These are phyloP conservation scores for Chrysoporthe cubensis DNA, from an alignment of 2,329 filamentous ascomycete species.

Conservation along the genomic window DNA sequence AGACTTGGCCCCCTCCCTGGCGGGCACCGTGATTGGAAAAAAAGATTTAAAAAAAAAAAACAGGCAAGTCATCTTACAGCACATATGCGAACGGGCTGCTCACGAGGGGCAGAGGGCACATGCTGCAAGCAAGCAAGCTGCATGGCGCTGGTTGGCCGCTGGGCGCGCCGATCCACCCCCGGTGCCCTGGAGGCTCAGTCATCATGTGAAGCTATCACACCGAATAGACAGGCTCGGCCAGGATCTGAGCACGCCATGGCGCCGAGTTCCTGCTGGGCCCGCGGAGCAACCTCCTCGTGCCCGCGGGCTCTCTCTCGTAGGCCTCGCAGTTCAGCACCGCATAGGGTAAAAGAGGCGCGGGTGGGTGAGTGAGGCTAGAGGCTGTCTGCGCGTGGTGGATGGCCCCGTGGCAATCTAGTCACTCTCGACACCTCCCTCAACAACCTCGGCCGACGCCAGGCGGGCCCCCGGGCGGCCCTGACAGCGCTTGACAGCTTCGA, in stretches of 20 bases:
- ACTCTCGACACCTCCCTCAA: no score
- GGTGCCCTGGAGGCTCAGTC: neutral
- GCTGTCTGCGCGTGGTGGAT: neutral
- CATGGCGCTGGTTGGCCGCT: neutral
- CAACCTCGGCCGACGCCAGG: conserved; percentile 6
- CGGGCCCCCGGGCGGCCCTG: neutral
- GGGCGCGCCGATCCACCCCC: neutral
- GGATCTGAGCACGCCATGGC: conserved; percentile 4
- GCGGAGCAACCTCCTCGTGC: neutral
- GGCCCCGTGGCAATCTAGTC: no score
- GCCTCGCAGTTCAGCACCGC: neutral
- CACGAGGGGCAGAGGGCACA: no score
- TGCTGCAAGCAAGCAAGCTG: neutral
- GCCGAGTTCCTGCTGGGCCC: neutral
- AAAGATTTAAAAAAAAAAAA: no score
- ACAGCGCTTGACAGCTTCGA: conserved; percentile 8
- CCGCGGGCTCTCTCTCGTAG: no score
- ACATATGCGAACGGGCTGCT: no score
- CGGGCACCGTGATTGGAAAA: no score
- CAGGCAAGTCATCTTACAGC: no score
- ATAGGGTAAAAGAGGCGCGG: neutral
- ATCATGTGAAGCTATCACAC: neutral
- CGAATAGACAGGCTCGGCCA: neutral
- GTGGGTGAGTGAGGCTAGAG: neutral
- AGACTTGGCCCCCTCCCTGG: no score